Conservation (phyloP, 1,284 basidiomycete genomes). For the Melampsora abietis-canadensis region DNA sequence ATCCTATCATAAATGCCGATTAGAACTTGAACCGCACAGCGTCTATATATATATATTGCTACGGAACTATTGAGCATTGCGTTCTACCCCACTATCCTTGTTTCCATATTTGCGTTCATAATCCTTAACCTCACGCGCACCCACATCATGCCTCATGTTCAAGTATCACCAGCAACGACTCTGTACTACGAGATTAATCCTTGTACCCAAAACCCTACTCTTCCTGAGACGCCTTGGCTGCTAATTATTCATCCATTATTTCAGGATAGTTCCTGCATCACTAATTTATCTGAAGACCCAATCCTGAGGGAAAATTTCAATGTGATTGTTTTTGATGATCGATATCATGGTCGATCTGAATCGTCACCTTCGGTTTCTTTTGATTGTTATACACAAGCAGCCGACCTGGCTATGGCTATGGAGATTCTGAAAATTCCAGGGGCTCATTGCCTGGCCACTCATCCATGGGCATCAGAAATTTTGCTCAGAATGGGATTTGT, state of each 20-base stretch:
- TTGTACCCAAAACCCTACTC: not conserved
- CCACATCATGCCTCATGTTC: slow-evolving; percentile 10
- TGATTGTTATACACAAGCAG: slow-evolving; percentile 23
- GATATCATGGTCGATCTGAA: slow-evolving; percentile 18
- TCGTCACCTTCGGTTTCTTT: not conserved
- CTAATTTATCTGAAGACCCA: not conserved
- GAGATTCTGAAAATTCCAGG: slow-evolving; percentile 12
- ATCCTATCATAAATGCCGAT: no score
- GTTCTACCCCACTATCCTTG: no score
- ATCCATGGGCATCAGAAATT: slow-evolving; percentile 26
- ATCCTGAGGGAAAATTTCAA: slow-evolving; percentile 11
- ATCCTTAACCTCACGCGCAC: not conserved
- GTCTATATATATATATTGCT: no score
- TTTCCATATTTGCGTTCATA: no score
- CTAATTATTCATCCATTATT: slow-evolving; percentile 19
- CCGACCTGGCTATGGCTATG: slow-evolving; percentile 24
- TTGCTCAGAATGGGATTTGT: slow-evolving; percentile 21
- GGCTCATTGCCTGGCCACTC: slow-evolving; percentile 13
- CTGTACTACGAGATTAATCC: slow-evolving; percentile 23
- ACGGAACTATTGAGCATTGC: no score
- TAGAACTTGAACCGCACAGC: no score
- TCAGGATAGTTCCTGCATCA: slow-evolving; percentile 20
- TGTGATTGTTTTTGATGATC: slow-evolving; percentile 13
- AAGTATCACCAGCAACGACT: slow-evolving; percentile 10
- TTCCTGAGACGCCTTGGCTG: slow-evolving; percentile 17